A percentile compares a stretch with the other conserved stretches of the same genome.
Conservation (phyloP, 306 rosid genomes). For the Prinsepia uniflora region DNA sequence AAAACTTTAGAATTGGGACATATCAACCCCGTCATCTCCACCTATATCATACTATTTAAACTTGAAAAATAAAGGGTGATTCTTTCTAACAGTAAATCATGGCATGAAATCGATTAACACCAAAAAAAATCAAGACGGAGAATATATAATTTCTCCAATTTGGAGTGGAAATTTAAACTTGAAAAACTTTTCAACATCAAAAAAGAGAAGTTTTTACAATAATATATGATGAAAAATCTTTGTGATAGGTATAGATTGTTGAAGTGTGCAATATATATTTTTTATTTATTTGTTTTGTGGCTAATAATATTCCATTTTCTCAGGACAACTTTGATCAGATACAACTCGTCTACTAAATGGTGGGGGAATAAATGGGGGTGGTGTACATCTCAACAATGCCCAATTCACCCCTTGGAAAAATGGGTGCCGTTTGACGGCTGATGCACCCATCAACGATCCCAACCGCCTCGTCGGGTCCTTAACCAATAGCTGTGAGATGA, state of each 20-base stretch:
- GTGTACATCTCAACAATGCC: constrained; percentile 65
- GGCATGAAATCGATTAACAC: no score
- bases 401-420: constrained; percentile 64
- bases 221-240: background rate
- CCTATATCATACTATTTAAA: no score
- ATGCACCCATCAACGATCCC: constrained; percentile 63
- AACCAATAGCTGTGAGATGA: constrained; percentile 50
- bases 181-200: no score
- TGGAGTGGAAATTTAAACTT: no score
- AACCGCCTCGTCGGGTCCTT: constrained; percentile 64
- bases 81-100: no score
- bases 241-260: background rate
- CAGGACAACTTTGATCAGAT: constrained; percentile 52
- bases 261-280: background rate
- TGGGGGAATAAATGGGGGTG: constrained; percentile 56
- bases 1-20: no score
- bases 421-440: constrained; percentile 56
- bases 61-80: no score
- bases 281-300: constrained; percentile 7
- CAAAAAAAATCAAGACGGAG: no score
- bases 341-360: constrained; percentile 39
- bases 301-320: constrained; percentile 61
- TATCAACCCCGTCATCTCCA: no score
- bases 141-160: no score
- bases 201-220: background rate